These are phyloP conservation scores for Xylaria flabelliformis DNA, from an alignment of 495 filamentous ascomycete genomes.

Conservation along the genomic window DNA sequence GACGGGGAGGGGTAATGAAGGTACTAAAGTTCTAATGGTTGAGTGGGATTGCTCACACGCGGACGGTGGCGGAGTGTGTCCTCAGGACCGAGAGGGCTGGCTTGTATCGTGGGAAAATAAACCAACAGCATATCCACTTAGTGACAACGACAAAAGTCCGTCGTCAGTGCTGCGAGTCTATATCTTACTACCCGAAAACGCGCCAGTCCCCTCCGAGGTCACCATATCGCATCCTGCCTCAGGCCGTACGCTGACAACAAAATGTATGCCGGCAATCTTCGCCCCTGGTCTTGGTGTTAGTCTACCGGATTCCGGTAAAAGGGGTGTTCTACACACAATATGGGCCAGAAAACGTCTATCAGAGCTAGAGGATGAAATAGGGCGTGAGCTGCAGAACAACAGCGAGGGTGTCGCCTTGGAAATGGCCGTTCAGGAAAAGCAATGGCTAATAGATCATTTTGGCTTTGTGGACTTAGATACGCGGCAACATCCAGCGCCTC, in stretches of 20 bases:
- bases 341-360: constrained; percentile 81
- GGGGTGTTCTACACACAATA: constrained; percentile 80
- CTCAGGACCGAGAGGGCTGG: constrained; percentile 57
- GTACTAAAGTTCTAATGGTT: constrained; percentile 84
- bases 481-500: constrained; percentile 37
- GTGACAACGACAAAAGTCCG: constrained; percentile 53
- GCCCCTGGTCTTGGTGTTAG: constrained; percentile 71
- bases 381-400: constrained; percentile 65
- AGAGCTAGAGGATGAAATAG: constrained; percentile 75
- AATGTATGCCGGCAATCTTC: constrained; percentile 82
- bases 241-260: constrained; percentile 58
- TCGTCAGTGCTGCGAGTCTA: constrained; percentile 65
- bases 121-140: constrained; percentile 66
- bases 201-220: constrained; percentile 69
- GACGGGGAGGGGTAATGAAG: constrained; percentile 74
- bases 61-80: constrained; percentile 34
- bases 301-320: constrained; percentile 69
- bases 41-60: constrained; percentile 74
- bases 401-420: constrained; percentile 77
- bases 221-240: constrained; percentile 62
- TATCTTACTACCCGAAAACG: constrained; percentile 72
- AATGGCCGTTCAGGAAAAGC: constrained; percentile 80
- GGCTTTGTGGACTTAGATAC: constrained; percentile 55
- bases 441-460: constrained; percentile 83
- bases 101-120: constrained; percentile 80